Evolutionary conservation across 192 early-diverging fungal species (phyloP).

Genomic region (Linnemannia schmuckeri): DNA sequence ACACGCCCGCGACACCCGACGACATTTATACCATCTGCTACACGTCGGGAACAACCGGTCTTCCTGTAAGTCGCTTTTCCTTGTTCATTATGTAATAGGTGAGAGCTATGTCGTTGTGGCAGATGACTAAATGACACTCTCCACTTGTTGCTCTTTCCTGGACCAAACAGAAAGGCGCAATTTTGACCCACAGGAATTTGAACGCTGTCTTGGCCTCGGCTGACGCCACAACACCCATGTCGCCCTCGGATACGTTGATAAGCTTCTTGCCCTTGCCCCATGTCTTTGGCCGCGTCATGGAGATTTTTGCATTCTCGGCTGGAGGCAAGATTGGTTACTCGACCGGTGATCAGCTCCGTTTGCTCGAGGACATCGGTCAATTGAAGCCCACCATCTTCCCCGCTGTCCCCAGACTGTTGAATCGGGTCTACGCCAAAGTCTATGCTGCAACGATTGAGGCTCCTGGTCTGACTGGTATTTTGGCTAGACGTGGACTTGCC

Average conservation of each 20-base stretch:
- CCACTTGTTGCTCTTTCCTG: neutral
- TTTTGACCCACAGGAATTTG: conserved; percentile 83
- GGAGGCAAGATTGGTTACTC: conserved; percentile 86
- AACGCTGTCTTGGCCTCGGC: conserved; percentile 60
- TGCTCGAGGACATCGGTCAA: conserved; percentile 85
- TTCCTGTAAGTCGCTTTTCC: conserved; percentile 69
- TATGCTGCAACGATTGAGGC: conserved; percentile 67
- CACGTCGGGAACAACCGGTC: conserved; percentile 89
- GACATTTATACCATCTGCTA: conserved; percentile 84
- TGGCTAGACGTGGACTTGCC: conserved; percentile 71
- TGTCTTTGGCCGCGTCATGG: conserved; percentile 82
- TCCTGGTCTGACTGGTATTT: conserved; percentile 71
- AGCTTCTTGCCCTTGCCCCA: conserved; percentile 92
- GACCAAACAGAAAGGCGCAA: conserved; percentile 62
- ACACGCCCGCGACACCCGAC: conserved; percentile 70
- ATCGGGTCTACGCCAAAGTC: conserved; percentile 89
- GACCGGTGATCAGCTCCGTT: conserved; percentile 74
- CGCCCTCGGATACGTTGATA: conserved; percentile 34
- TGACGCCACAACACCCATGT: conserved; percentile 21
- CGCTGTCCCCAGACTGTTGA: conserved; percentile 89
- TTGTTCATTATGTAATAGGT: neutral
- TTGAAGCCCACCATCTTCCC: conserved; percentile 90
- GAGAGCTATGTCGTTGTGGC: neutral
- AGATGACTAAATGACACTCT: neutral
- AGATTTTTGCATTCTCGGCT: conserved; percentile 60